These are phyloP conservation scores for Closterium sp. DNA, from an alignment of 139 green algal species.

Conservation along the genomic window DNA sequence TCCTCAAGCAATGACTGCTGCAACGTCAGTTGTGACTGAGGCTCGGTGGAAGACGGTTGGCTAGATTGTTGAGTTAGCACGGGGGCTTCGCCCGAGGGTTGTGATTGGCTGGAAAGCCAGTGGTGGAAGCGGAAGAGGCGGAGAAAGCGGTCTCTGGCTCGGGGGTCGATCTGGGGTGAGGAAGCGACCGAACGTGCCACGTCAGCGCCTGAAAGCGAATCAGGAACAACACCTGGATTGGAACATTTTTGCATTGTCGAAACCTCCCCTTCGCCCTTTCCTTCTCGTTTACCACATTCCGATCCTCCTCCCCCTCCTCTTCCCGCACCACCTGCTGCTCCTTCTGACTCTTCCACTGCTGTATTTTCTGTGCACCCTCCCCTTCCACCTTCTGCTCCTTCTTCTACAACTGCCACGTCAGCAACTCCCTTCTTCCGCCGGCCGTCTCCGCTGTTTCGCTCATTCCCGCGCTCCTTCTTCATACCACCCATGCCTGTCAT, in stretches of 20 bases:
- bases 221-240: neutral
- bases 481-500: neutral
- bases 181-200: neutral
- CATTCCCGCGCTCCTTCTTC: neutral
- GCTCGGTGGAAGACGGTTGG: neutral
- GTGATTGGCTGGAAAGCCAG: neutral
- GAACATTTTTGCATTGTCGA: neutral
- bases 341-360: neutral
- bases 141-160: neutral
- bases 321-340: neutral
- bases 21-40: neutral
- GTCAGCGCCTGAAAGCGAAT: neutral
- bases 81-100: neutral
- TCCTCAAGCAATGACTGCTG: too few species aligned
- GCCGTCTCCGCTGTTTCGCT: neutral
- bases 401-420: neutral
- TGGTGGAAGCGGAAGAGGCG: neutral
- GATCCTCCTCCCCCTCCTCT: neutral
- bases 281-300: neutral
- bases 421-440: neutral
- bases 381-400: neutral
- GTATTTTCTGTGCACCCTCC: neutral
- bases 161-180: neutral
- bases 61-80: neutral
- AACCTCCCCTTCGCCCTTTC: neutral